phyloP scores from a whole-genome alignment of 306 rosid species.

The Prunus dulcis region DNA sequence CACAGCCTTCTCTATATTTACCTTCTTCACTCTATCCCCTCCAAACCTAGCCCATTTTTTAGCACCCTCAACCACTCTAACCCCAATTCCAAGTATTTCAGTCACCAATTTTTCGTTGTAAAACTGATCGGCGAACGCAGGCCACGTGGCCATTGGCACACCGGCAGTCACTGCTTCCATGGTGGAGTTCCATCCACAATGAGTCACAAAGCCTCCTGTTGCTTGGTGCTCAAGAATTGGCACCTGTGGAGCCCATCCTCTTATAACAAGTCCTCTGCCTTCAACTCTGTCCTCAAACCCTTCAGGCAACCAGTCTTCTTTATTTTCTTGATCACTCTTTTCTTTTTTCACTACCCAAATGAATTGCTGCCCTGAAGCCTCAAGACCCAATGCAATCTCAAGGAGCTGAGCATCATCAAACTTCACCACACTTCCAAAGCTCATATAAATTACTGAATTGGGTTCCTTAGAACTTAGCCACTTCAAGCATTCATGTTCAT shows the following conservation, averaged over 20 bases:
- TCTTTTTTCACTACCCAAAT: conserved; percentile 41
- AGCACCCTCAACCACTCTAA: conserved; percentile 2
- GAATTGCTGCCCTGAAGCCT: conserved; percentile 41
- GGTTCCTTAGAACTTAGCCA: conserved; percentile 24
- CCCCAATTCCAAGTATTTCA: conserved; percentile 28
- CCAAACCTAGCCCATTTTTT: not conserved
- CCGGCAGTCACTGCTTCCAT: conserved; percentile 33
- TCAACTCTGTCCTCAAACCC: conserved; percentile 27
- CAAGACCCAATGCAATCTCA: conserved; percentile 49
- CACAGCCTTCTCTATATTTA: conserved; percentile 10
- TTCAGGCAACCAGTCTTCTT: conserved; percentile 26
- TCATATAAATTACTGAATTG: conserved; percentile 44
- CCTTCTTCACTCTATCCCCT: conserved; percentile 7
- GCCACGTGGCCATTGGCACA: conserved; percentile 43
- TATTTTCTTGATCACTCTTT: conserved; percentile 10
- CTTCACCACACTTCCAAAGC: conserved; percentile 35
- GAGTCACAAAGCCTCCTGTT: conserved; percentile 34
- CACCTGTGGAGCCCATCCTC: conserved; percentile 42
- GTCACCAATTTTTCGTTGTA: conserved; percentile 38
- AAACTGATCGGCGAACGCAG: conserved; percentile 28
- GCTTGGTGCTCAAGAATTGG: conserved; percentile 34
- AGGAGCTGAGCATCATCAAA: conserved; percentile 37
- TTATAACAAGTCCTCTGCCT: conserved; percentile 24
- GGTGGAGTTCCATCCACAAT: conserved; percentile 45
- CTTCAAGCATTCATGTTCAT: conserved; percentile 24